Conservation (phyloP, 2,329 filamentous ascomycete species). For the Cercospora sp. region DNA sequence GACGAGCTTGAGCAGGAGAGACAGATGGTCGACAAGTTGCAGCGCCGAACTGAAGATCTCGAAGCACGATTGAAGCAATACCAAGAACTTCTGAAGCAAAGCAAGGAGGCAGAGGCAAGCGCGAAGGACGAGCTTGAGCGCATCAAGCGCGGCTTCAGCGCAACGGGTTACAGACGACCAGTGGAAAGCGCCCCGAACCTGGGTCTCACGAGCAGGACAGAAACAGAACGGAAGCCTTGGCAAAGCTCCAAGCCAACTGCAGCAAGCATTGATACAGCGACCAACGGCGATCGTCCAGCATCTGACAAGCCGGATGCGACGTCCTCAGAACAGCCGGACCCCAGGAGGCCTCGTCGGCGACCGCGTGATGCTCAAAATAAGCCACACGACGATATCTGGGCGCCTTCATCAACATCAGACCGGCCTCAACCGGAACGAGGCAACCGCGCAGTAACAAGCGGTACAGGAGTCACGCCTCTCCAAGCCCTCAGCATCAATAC, state of each 20-base stretch:
- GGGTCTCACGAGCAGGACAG: conserved; percentile 4
- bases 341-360: conserved; percentile 7
- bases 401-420: conserved; percentile 27
- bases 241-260: neutral
- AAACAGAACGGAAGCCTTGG: conserved; percentile 6
- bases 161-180: conserved; percentile 15
- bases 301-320: neutral
- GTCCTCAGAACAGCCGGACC: neutral
- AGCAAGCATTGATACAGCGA: neutral
- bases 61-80: conserved; percentile 57
- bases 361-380: conserved; percentile 16
- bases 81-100: conserved; percentile 34
- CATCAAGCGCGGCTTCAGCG: conserved; percentile 19
- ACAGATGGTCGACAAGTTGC: conserved; percentile 63
- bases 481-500: conserved; percentile 36
- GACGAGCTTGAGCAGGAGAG: conserved; percentile 69
- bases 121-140: conserved; percentile 17
- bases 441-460: conserved; percentile 30
- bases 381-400: conserved; percentile 32
- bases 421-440: conserved; percentile 14
- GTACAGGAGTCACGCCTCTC: conserved; percentile 32
- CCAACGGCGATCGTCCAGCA: neutral
- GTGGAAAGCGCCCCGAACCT: neutral
- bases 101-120: conserved; percentile 11
- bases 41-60: conserved; percentile 62